Percentiles rank a stretch among this genome's conserved stretches.
phyloP scores from a whole-genome alignment of 2,329 filamentous ascomycete genomes.

The Corynespora cassiicola region DNA sequence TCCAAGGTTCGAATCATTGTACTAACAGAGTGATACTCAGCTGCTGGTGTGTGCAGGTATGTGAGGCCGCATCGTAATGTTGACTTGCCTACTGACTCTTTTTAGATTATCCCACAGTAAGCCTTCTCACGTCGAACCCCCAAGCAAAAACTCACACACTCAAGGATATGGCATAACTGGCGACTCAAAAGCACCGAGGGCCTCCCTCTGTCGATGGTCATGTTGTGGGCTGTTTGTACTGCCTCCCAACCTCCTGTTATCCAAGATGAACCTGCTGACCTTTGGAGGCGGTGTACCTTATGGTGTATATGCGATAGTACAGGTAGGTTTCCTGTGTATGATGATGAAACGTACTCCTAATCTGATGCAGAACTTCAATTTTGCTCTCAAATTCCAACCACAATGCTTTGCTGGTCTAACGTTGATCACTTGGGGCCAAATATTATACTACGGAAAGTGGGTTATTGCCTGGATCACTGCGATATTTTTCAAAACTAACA shows the following conservation, averaged over 20 bases:
- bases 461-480: slow-evolving; percentile 1
- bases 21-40: slow-evolving; percentile 31
- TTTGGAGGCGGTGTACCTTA: slow-evolving; percentile 53
- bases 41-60: slow-evolving; percentile 52
- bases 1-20: slow-evolving; percentile 1
- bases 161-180: slow-evolving; percentile 67
- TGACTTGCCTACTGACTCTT: slow-evolving; percentile 15
- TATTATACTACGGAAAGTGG: slow-evolving; percentile 59
- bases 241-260: neutral
- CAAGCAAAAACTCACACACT: slow-evolving; percentile 15
- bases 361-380: slow-evolving; percentile 57
- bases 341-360: slow-evolving; percentile 2
- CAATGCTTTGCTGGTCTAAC: slow-evolving; percentile 60
- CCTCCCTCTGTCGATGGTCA: slow-evolving; percentile 66
- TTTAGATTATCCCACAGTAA: slow-evolving; percentile 44
- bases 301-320: slow-evolving; percentile 59
- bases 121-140: slow-evolving; percentile 27
- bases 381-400: slow-evolving; percentile 61
- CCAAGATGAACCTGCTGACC: slow-evolving; percentile 10
- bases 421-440: slow-evolving; percentile 60
- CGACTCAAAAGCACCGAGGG: slow-evolving; percentile 67
- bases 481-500: slow-evolving; percentile 5
- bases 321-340: slow-evolving; percentile 37
- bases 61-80: slow-evolving; percentile 1
- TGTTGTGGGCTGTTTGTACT: slow-evolving; percentile 67